These are phyloP conservation scores for Pestalotiopsis sp. DNA, from an alignment of 2,329 filamentous ascomycete species.

Conservation along the genomic window DNA sequence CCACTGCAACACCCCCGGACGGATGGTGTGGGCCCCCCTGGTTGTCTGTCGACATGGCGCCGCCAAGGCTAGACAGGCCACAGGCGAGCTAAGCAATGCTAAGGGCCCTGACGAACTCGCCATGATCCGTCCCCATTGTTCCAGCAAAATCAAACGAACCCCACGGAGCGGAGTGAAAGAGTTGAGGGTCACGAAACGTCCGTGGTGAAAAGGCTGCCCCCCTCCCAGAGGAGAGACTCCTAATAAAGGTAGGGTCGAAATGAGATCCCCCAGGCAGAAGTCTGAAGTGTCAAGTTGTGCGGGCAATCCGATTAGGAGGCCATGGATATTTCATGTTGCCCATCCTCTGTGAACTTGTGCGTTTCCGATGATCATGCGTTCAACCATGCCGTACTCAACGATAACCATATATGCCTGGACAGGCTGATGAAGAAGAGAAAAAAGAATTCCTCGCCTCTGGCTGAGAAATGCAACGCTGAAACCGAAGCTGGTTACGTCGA, in stretches of 20 bases:
- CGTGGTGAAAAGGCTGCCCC: background rate
- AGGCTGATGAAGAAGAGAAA: background rate
- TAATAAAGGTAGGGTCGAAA: background rate
- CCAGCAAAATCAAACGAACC: slow-evolving; percentile 14
- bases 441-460: background rate
- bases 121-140: slow-evolving; percentile 5
- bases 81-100: background rate
- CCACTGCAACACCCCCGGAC: slow-evolving; percentile 8
- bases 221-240: background rate
- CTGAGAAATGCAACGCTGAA: slow-evolving; percentile 8
- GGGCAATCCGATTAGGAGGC: background rate
- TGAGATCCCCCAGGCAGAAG: background rate
- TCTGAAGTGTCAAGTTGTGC: background rate
- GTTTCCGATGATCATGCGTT: background rate
- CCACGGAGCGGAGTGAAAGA: slow-evolving; percentile 4
- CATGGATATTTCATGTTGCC: background rate
- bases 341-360: background rate
- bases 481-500: slow-evolving; percentile 2
- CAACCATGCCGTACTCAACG: background rate
- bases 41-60: slow-evolving; percentile 4
- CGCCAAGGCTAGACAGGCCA: slow-evolving; percentile 11
- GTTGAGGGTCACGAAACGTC: background rate
- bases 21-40: background rate
- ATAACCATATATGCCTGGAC: background rate
- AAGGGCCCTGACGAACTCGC: slow-evolving; percentile 3